phyloP scores from a whole-genome alignment of 345 rosid genomes.

The Streptanthus diversifolius region DNA sequence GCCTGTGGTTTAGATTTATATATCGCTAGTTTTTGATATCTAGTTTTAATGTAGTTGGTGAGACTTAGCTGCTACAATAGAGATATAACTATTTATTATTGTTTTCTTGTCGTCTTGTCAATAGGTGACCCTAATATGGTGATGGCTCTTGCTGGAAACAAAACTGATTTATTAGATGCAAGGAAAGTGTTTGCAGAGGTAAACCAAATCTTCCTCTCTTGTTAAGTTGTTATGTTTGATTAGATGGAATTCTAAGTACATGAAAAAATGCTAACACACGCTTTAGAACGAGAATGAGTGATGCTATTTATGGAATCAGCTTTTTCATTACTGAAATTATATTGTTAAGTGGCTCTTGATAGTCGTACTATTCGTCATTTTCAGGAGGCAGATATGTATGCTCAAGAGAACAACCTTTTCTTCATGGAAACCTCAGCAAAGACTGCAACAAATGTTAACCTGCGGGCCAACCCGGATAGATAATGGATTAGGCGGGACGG shows the following conservation, averaged over 20 bases:
- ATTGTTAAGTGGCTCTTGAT: slow-evolving; percentile 16
- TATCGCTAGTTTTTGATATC: neutral
- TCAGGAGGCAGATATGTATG: slow-evolving; percentile 73
- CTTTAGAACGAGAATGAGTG: too few species aligned
- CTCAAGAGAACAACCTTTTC: slow-evolving; percentile 75
- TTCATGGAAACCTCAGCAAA: slow-evolving; percentile 89
- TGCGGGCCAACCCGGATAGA: too few species aligned
- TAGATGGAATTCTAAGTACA: neutral
- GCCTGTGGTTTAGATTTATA: neutral
- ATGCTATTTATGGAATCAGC: neutral
- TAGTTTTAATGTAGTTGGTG: neutral
- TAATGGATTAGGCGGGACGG: too few species aligned
- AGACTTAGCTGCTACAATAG: neutral
- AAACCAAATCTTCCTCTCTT: slow-evolving; percentile 14
- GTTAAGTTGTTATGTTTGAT: neutral
- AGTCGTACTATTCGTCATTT: neutral
- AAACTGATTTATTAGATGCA: slow-evolving; percentile 53
- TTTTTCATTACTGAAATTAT: neutral
- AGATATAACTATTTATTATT: neutral
- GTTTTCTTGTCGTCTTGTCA: neutral
- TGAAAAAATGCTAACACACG: neutral
- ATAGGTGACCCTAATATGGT: slow-evolving; percentile 55
- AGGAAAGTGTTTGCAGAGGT: slow-evolving; percentile 60
- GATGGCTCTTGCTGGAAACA: slow-evolving; percentile 61
- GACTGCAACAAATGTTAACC: slow-evolving; percentile 68